Conservation (phyloP, 2,329 filamentous ascomycete genomes). For the Aspergillus sp. region DNA sequence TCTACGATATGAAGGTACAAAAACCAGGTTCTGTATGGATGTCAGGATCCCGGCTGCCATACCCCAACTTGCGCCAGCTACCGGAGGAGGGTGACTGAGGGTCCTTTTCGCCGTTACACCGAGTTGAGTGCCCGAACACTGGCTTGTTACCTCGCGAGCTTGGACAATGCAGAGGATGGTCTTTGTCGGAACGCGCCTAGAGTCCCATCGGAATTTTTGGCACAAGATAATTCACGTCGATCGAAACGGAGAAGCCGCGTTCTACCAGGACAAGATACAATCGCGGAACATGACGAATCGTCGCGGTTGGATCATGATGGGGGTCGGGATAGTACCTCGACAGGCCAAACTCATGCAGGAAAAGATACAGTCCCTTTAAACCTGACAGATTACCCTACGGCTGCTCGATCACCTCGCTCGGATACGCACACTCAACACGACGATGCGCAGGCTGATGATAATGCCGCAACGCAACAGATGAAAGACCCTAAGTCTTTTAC, state of each 20-base stretch:
- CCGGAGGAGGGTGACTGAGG: slow-evolving; percentile 62
- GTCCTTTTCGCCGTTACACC: slow-evolving; percentile 73
- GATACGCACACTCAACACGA: too few species aligned
- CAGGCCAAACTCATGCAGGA: neutral
- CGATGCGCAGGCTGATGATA: slow-evolving; percentile 8
- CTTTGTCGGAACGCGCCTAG: slow-evolving; percentile 55
- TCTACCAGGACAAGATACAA: slow-evolving; percentile 9
- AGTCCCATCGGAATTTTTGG: slow-evolving; percentile 19
- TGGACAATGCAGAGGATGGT: slow-evolving; percentile 67
- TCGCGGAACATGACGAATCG: neutral
- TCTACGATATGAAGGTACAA: slow-evolving; percentile 56
- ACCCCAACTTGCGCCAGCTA: slow-evolving; percentile 78
- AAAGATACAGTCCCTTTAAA: too few species aligned
- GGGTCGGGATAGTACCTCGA: neutral
- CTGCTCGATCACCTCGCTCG: too few species aligned
- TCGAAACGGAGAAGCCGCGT: slow-evolving; percentile 28
- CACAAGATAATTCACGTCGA: slow-evolving; percentile 20
- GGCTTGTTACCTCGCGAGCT: slow-evolving; percentile 73
- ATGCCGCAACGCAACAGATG: slow-evolving; percentile 19
- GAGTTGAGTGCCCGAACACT: slow-evolving; percentile 75
- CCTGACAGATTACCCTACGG: too few species aligned
- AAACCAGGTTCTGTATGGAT: slow-evolving; percentile 76
- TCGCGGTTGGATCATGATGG: neutral
- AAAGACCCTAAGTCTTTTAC: slow-evolving; percentile 60
- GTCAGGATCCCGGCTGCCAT: slow-evolving; percentile 62